Evolutionary conservation across 768 basidiomycete genomes (phyloP), one percentile per base, ranked within the genome.

Genomic region (Agaricus blazei): DNA sequence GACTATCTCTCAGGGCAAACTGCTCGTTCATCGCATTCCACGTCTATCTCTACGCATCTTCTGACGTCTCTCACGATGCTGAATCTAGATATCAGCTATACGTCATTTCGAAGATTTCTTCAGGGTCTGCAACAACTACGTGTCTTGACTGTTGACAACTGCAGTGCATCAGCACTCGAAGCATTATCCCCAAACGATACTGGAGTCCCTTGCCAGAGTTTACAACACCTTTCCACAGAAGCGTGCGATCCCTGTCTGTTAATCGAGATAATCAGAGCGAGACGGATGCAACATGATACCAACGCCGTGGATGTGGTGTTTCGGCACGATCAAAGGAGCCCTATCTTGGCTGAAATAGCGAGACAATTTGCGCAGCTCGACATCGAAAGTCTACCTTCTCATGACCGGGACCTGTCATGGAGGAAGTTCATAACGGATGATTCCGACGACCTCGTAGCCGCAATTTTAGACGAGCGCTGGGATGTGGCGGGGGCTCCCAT

Each of bases 401-500:
- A 19, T 12, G 15, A 14, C 14, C 12, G 7, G 12, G 15, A 34
- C 42, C 6, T 23, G 38, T 29, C 36, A 19, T 55, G 54, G 54
- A 24, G 29, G 15, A 48, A 19, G 28, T 55, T 42, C 8, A 47
- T 42, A 26, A 37, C 34, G 7, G 54, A 55, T 27, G 54, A 55
- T n/a, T 55, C 54, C n/a, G 54, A 55, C 15, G 54, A 48, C 12
- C 38, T 55, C 19, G 54, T 55, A 9, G 46, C 47, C 1, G 54
- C 54, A 12, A 55, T 55, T 24, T 29, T 55, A 12, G 31, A 31
- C 12, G 54, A 55, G 41, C 14, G 40, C 3, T 37, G 40, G 54
- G 54, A 55, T 24, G 45, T 43, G 9, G 26, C 46, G n/a, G 34
- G 45, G 3, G 6, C 34, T 12, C 12, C 28, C 12, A 36, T 46